Base-by-base conservation (phyloP, 805 yeast genomes). In the Teunomyces gatunensis region DNA sequence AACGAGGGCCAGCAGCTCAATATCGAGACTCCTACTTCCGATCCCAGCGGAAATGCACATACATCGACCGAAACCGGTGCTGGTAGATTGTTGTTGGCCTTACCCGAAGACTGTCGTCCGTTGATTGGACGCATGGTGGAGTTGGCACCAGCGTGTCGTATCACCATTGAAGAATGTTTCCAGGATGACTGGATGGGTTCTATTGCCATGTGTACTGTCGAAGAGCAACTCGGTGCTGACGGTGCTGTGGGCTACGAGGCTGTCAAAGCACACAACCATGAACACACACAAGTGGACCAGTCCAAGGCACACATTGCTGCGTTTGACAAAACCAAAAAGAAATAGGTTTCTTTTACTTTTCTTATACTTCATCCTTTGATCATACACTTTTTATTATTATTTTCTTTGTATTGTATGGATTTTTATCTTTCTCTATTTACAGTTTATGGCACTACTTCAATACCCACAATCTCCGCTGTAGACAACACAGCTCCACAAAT, bases 301-400 rank as follows among this genome's bases (percentile, higher is more conserved):
- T 84, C 89, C 50, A 96, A 89, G 57, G 98, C 98, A 0, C 98
- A 91, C 65, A 91, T 91, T 69, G 96, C 97, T 9, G 85, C 91
- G 49, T 77, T 91, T 54, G 97, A 91, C 62, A 87, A 84, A 74
- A 87, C 84, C 62, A 91, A 88, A 70, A 80, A 77, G 62, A 71
- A 79, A 61, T 75, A 68, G 47, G 34, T 9, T 12, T 12, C 13
- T 5, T 12, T 6, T 7, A 9, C 27, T 25, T 9, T 25, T 25
- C 27, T 25, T 7, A 7, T 23, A 25, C 11, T 7, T 9, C 2
- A 25, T 3, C 10, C 3, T 9, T 25, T 25, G 27, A 25, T 9
- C 27, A 25, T 3, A 25, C 27, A 25, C 27, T 25, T 25, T 25
- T 25, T 25, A 25, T 25, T 25, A 25, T 25, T 18, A 4, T 3